Base-by-base conservation (phyloP, 2,329 filamentous ascomycete genomes). In the Ophiosphaerella narmari region DNA sequence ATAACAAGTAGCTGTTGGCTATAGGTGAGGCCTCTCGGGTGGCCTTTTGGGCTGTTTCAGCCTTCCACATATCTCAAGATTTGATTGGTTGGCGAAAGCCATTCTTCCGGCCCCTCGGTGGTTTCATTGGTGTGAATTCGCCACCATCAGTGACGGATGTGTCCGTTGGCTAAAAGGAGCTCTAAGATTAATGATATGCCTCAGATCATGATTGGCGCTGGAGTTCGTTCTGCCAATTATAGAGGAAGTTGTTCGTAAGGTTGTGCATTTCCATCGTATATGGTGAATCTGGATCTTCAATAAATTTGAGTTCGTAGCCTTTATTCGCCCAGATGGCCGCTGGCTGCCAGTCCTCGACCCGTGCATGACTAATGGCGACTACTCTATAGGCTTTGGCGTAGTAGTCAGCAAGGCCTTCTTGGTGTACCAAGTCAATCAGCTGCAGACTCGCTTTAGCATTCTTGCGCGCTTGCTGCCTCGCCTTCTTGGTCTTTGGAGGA, bases 331-430 rank as follows among this genome's bases (percentile, higher is more conserved):
- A 73, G 2, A 61, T 42, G 1, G 67, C 60, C 13, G 69, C 70
- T 2, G 59, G 46, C 26, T 68, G 46, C 70, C 70, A 72, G 9
- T 65, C 54, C 31, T 67, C 57, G 1, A 65, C 48, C 39, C 60
- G 60, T 1, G 65, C 67, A 46, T 69, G 59, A 14, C 55, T 67
- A 29, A 72, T 60, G 3, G 70, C 70, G 5, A 58, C 68, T 21
- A 68, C 48, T 9, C 67, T 58, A 45, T 71, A 73, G 1, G 63
- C 64, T 46, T 64, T 65, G 6, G 67, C 67, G 29, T 68, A 72
- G 48, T 71, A 72, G 33, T 72, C 70, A 1, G 65, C 64, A 13
- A 73, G 62, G 2, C 60, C 63, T 41, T 73, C 70, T 45, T 69
- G 55, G 46, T 72, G 63, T 11, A 73, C 63, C 11, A 71, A 48